Base-by-base conservation (phyloP, 345 rosid genomes). In the Populus simonii region DNA sequence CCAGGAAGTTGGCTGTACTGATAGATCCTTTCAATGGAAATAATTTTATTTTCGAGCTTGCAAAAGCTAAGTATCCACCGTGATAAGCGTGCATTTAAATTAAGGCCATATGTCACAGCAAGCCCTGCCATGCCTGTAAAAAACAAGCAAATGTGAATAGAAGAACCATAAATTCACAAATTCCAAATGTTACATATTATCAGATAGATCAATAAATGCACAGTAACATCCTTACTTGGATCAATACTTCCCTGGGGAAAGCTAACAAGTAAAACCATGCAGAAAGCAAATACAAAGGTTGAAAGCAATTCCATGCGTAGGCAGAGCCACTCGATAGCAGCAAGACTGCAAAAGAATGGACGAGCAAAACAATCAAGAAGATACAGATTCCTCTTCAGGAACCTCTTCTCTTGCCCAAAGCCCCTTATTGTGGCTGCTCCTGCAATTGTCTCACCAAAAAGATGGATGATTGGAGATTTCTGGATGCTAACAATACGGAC, bases 351-450 rank as follows among this genome's bases (percentile, higher is more conserved):
- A 85, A 96, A 96, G 91, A 96, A 96, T 61, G 99, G 99, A 45
- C 99, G 98, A 70, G 93, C 89, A 81, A 92, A 96, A 82, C 99
- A 96, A 87, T 96, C 99, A 9, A 96, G 99, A 82, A 96, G 99
- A 86, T 90, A 92, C 49, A 96, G 91, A 83, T 96, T 96, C 82
- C 98, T 94, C 89, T 94, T 96, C 91, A 96, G 85, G 84, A 96
- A 96, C 86, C 99, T 89, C 79, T 91, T 92, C 79, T 96, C 98
- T 80, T 96, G 98, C 29, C 98, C 97, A 80, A 96, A 96, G 66
- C 99, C 99, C 89, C 99, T 92, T 82, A 96, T 94, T 11, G 98
- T 94, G 76, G 99, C 91, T 75, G 99, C 98, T 85, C 99, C 99
- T 78, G 99, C 94, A 80, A 96, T 96, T 76, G 99, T 94, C 87